These are phyloP conservation scores for Thelephora aurantiotincta DNA, from an alignment of 768 basidiomycete genomes.

Conservation along the genomic window DNA sequence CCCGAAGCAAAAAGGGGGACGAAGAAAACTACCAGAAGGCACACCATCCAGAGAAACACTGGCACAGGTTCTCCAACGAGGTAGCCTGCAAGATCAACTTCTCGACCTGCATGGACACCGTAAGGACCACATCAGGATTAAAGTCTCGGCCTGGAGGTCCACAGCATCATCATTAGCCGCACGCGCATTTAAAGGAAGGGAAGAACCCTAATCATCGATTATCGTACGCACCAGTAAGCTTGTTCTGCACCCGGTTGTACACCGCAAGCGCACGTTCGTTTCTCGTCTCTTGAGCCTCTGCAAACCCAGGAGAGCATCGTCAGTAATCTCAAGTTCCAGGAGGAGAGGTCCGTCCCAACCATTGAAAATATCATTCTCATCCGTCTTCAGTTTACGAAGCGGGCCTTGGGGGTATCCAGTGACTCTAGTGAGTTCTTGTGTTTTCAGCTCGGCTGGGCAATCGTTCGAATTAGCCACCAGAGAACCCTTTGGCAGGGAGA, in stretches of 20 bases:
- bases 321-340: not conserved
- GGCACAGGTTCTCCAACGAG: constrained; percentile 88
- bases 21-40: constrained; percentile 8
- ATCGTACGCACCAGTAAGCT: constrained; percentile 62
- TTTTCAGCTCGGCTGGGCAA: constrained; percentile 31
- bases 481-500: not conserved
- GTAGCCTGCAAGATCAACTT: constrained; percentile 89
- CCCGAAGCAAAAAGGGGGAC: not conserved
- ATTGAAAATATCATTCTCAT: constrained; percentile 90
- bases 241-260: constrained; percentile 89
- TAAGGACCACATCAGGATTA: constrained; percentile 63
- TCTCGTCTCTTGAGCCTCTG: constrained; percentile 68
- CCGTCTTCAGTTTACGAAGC: constrained; percentile 69
- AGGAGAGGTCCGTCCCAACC: constrained; percentile 29
- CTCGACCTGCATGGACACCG: constrained; percentile 79
- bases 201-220: not conserved
- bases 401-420: constrained; percentile 70
- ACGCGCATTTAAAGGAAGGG: not conserved
- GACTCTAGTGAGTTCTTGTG: constrained; percentile 48
- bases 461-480: constrained; percentile 22
- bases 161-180: not conserved
- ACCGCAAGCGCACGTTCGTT: constrained; percentile 86
- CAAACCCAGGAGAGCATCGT: constrained; percentile 8
- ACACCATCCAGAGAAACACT: constrained; percentile 92
- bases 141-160: constrained; percentile 68